A percentile compares a stretch with the other conserved stretches of the same genome.
Conservation (phyloP, 1,284 basidiomycete genomes). For the Ganoderma sinense region DNA sequence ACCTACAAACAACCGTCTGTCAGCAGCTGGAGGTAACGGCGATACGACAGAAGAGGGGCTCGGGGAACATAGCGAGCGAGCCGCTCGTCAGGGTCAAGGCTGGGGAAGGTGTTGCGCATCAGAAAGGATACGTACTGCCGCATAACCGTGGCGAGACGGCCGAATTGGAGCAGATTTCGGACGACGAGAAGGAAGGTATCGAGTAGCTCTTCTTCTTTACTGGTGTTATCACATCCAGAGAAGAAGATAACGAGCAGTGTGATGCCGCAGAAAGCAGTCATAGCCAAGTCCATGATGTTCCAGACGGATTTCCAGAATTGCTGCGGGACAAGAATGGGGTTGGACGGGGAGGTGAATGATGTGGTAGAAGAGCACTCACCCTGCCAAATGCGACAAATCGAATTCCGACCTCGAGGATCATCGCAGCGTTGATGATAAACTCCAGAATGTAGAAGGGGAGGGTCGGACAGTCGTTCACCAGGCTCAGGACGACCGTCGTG, state of each 20-base stretch:
- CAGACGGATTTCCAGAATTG: conserved; percentile 96
- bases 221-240: conserved; percentile 77
- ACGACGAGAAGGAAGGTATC: conserved; percentile 91
- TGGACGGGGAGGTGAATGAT: not conserved
- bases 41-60: not conserved
- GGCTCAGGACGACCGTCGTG: conserved; percentile 88
- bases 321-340: conserved; percentile 48
- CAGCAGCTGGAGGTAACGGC: conserved; percentile 7
- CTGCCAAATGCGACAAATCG: conserved; percentile 90
- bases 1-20: conserved; percentile 55
- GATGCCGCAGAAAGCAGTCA: conserved; percentile 87
- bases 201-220: conserved; percentile 89
- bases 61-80: conserved; percentile 3
- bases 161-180: conserved; percentile 91
- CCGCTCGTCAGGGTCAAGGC: not conserved
- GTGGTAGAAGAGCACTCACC: conserved; percentile 55
- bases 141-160: conserved; percentile 88
- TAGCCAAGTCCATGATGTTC: conserved; percentile 86
- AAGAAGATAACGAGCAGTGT: conserved; percentile 89
- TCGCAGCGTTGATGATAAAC: conserved; percentile 88
- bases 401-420: conserved; percentile 92
- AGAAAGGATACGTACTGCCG: conserved; percentile 71
- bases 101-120: not conserved
- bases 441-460: conserved; percentile 90
- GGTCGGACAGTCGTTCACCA: conserved; percentile 81